phyloP scores from a whole-genome alignment of 2,329 filamentous ascomycete genomes.

The Acarospora socialis region DNA sequence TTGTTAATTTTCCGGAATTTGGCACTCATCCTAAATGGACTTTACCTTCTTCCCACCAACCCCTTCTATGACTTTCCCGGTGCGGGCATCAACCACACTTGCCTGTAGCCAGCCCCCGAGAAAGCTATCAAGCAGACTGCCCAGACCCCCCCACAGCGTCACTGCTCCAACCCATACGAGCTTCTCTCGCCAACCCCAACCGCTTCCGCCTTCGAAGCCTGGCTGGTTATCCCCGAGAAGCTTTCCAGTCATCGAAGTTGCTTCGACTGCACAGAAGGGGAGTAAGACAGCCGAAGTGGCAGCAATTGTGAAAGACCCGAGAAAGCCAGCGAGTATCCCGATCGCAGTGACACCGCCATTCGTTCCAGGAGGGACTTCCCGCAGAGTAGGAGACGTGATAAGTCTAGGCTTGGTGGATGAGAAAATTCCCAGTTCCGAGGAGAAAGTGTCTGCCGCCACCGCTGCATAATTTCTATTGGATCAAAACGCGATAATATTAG shows the following conservation, averaged over 20 bases:
- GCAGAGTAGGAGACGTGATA: slow-evolving; percentile 65
- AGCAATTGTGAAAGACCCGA: slow-evolving; percentile 58
- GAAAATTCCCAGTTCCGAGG: slow-evolving; percentile 87
- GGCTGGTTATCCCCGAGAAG: slow-evolving; percentile 15
- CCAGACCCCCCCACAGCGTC: slow-evolving; percentile 58
- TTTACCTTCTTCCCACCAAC: slow-evolving; percentile 52
- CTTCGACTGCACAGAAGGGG: slow-evolving; percentile 44
- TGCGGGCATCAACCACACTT: slow-evolving; percentile 69
- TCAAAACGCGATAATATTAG: too few species aligned
- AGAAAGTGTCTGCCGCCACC: slow-evolving; percentile 85
- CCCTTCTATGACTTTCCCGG: slow-evolving; percentile 80
- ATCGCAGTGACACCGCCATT: slow-evolving; percentile 78
- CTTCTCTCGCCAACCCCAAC: slow-evolving; percentile 43
- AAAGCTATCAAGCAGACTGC: slow-evolving; percentile 75
- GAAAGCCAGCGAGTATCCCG: slow-evolving; percentile 58
- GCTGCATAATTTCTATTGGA: slow-evolving; percentile 60
- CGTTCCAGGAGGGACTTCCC: slow-evolving; percentile 73
- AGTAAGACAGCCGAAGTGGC: slow-evolving; percentile 53
- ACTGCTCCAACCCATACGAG: slow-evolving; percentile 37
- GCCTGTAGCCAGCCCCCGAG: slow-evolving; percentile 75
- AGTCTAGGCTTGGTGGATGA: slow-evolving; percentile 62
- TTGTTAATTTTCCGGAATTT: too few species aligned
- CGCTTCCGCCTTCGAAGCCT: slow-evolving; percentile 27
- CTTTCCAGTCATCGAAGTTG: slow-evolving; percentile 11
- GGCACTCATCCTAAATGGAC: slow-evolving; percentile 1